Conservation (phyloP, 352 stramenopile genomes). For the Phytopythium ostracodes region DNA sequence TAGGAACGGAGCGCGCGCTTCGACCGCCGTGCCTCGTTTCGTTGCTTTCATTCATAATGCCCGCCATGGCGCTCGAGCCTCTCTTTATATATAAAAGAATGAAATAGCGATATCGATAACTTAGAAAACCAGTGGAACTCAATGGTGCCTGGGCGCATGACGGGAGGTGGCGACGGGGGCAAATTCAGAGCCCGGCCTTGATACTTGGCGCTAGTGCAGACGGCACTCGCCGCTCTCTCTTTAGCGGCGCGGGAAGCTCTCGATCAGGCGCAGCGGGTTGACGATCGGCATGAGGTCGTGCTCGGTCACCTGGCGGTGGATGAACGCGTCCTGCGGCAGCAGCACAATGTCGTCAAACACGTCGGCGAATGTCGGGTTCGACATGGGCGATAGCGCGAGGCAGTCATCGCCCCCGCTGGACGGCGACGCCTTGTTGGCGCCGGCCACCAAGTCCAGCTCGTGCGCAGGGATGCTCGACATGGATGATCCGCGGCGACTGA, state of each 20-base stretch:
- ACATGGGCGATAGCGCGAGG: slow-evolving; percentile 5
- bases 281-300: not conserved
- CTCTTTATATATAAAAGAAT: not conserved
- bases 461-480: slow-evolving; percentile 54
- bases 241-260: slow-evolving; percentile 30
- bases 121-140: not conserved
- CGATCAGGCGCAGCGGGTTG: slow-evolving; percentile 24
- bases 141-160: too few relatives aligned
- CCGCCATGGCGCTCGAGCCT: not conserved
- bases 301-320: slow-evolving; percentile 39
- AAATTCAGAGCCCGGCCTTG: not conserved
- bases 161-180: not conserved
- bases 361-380: slow-evolving; percentile 39
- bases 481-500: slow-evolving; percentile 25
- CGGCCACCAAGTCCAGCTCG: slow-evolving; percentile 44
- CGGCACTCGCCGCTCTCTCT: not conserved
- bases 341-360: slow-evolving; percentile 53
- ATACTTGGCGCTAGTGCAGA: not conserved
- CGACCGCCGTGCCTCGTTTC: not conserved
- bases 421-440: slow-evolving; percentile 12
- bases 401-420: slow-evolving; percentile 9
- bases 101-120: slow-evolving; percentile 2
- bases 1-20: not conserved
- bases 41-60: not conserved
- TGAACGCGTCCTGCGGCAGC: slow-evolving; percentile 48